phyloP scores from a whole-genome alignment of 108 stramenopile genomes.

The Cyclostephanos tholiformis region DNA sequence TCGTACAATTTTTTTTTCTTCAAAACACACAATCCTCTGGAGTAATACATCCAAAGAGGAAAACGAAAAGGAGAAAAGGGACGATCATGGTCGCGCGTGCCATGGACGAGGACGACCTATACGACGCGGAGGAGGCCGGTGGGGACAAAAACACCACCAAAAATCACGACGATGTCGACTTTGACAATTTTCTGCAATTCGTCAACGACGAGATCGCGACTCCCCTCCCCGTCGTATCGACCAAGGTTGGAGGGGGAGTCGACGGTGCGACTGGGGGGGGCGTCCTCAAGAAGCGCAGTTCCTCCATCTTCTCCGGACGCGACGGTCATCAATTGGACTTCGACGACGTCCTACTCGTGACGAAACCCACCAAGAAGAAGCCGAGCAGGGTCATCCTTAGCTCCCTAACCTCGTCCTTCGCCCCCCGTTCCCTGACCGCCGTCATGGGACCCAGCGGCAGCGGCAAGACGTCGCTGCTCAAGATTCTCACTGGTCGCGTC shows the following conservation, averaged over 20 bases:
- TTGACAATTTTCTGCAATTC: neutral
- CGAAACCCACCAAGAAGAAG: neutral
- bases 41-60: no score
- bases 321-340: neutral
- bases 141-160: no score
- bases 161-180: neutral
- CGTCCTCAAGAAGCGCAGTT: neutral
- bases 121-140: no score
- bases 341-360: neutral
- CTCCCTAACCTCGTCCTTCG: neutral
- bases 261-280: neutral
- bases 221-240: neutral
- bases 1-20: no score
- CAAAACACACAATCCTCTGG: no score
- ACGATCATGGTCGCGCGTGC: no score
- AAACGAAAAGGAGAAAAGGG: no score
- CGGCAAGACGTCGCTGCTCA: constrained; percentile 87
- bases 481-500: constrained; percentile 77
- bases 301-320: constrained; percentile 3
- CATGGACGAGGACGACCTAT: no score
- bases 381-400: neutral
- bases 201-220: neutral
- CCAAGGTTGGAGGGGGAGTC: no score
- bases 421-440: constrained; percentile 34
- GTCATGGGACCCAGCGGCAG: constrained; percentile 75